A percentile compares a stretch with the other conserved stretches of the same genome.
Evolutionary conservation across 345 rosid genomes (phyloP).

Genomic region (Trapa incisa): DNA sequence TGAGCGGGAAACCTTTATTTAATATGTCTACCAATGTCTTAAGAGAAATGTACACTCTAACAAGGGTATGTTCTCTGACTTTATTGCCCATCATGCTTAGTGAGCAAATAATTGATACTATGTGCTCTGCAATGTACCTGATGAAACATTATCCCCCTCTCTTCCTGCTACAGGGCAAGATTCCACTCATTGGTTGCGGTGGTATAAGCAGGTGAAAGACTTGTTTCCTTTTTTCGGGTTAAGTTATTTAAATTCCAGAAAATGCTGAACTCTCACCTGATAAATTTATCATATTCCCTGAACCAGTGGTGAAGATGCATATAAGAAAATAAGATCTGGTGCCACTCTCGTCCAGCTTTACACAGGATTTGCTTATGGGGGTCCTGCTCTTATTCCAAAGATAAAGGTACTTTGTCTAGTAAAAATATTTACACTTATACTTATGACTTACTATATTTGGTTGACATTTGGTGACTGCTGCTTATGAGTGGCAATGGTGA

Average conservation of each 20-base stretch:
- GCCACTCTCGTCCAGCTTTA: conserved; percentile 96
- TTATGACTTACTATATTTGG: neutral
- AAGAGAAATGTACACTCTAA: conserved; percentile 78
- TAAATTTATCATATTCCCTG: conserved; percentile 5
- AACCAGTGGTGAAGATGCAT: conserved; percentile 94
- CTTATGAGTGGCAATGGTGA: neutral
- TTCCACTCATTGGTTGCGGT: conserved; percentile 88
- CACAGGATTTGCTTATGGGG: conserved; percentile 86
- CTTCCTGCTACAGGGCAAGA: conserved; percentile 53
- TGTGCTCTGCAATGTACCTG: neutral
- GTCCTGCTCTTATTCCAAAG: conserved; percentile 91
- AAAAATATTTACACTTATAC: neutral
- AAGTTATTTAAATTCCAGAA: neutral
- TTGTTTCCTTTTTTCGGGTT: neutral
- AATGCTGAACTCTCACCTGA: neutral
- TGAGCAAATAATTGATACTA: neutral
- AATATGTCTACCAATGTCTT: conserved; percentile 62
- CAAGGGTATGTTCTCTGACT: conserved; percentile 51
- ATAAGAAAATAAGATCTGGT: conserved; percentile 83
- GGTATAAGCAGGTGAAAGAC: conserved; percentile 72
- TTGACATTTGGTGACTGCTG: neutral
- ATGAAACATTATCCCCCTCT: neutral
- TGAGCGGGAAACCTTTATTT: conserved; percentile 84
- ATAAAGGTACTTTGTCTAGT: conserved; percentile 43
- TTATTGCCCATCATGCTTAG: neutral